These are phyloP conservation scores for Gossypium sturtianum DNA, from an alignment of 345 rosid species.

Conservation along the genomic window DNA sequence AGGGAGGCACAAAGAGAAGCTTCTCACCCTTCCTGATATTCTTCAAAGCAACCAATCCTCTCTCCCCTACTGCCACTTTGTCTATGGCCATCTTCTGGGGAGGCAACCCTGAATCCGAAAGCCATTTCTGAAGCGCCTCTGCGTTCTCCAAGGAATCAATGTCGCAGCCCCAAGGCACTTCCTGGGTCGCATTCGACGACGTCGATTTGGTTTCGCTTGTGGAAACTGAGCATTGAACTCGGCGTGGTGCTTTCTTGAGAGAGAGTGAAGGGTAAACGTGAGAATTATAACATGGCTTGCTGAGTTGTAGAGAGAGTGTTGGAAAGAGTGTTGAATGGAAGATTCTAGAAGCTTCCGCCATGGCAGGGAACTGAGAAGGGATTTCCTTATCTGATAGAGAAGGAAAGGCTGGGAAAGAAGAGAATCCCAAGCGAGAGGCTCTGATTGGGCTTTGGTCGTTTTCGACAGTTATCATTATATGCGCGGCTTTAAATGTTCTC, in stretches of 20 bases:
- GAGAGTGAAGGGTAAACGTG: constrained; percentile 10
- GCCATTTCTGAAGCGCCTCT: constrained; percentile 70
- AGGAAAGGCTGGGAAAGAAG: neutral
- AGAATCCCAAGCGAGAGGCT: constrained; percentile 1
- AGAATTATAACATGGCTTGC: constrained; percentile 16
- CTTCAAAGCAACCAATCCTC: constrained; percentile 85
- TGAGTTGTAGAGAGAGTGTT: constrained; percentile 27
- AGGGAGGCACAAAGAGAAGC: constrained; percentile 88
- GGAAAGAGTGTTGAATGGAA: constrained; percentile 47
- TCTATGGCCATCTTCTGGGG: constrained; percentile 80
- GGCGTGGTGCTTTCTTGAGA: constrained; percentile 19
- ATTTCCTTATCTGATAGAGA: constrained; percentile 15
- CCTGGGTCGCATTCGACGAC: constrained; percentile 20
- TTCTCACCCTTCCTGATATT: constrained; percentile 82
- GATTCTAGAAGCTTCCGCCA: constrained; percentile 61
- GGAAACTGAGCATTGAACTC: constrained; percentile 46
- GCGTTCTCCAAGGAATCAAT: constrained; percentile 59
- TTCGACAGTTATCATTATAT: neutral
- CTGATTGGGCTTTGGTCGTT: neutral
- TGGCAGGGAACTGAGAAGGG: constrained; percentile 28
- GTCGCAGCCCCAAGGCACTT: constrained; percentile 66
- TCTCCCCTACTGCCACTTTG: constrained; percentile 76
- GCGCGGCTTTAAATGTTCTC: neutral
- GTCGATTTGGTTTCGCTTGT: constrained; percentile 34
- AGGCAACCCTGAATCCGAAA: constrained; percentile 76